Conservation (phyloP, 2,329 filamentous ascomycete species). For the Dactylellina leptospora region DNA sequence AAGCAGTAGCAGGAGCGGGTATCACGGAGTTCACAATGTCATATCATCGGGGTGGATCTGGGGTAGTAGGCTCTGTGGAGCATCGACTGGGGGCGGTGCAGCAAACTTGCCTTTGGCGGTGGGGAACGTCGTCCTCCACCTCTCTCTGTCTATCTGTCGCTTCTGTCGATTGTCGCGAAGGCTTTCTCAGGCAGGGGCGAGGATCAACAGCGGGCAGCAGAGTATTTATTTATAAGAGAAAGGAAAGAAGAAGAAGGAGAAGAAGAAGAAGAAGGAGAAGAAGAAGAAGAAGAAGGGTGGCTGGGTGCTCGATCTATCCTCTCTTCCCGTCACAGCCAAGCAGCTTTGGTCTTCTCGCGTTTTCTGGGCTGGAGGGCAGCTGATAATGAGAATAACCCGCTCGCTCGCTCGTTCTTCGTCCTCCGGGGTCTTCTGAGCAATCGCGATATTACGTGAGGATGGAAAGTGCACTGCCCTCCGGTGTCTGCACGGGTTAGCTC, state of each 20-base stretch:
- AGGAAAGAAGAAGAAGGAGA: too few species aligned
- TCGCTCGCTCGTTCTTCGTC: too few species aligned
- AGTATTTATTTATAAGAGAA: too few species aligned
- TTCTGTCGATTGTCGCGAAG: too few species aligned
- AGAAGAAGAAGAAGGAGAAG: too few species aligned
- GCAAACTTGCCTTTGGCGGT: not conserved
- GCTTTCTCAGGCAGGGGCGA: too few species aligned
- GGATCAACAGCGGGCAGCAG: too few species aligned
- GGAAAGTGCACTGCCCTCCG: conserved; percentile 8
- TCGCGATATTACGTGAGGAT: conserved; percentile 26
- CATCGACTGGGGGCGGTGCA: not conserved
- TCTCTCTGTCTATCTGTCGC: too few species aligned
- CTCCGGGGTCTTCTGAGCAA: not conserved
- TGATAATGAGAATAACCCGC: conserved; percentile 26
- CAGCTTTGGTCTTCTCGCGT: conserved; percentile 8
- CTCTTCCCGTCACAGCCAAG: conserved; percentile 22
- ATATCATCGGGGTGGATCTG: not conserved
- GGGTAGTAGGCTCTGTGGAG: not conserved
- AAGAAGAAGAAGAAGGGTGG: conserved; percentile 10
- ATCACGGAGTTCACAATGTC: too few species aligned
- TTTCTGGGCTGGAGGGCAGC: conserved; percentile 23
- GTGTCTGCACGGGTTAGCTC: conserved; percentile 12
- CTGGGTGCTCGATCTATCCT: conserved; percentile 4
- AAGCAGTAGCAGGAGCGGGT: too few species aligned
- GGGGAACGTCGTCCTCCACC: not conserved